Base-by-base conservation (phyloP, 2,329 filamentous ascomycete species). In the Exophiala calicioides region DNA sequence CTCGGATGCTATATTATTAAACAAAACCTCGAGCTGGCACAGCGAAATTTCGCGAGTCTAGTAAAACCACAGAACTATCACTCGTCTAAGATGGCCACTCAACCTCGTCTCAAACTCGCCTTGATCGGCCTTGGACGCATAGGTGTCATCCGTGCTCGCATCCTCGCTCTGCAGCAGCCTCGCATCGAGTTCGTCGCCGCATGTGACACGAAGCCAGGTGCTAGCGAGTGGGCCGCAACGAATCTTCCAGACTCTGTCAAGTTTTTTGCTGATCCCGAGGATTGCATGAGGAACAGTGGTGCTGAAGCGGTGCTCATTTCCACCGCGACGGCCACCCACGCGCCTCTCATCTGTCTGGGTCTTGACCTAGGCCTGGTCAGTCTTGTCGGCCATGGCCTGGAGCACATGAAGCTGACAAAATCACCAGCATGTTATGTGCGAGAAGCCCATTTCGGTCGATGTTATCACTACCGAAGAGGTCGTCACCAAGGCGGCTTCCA, bases 151-250 rank as follows among this genome's bases (percentile, higher is more conserved):
- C 65, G 62, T 16, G 64, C 64, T 9, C 57, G 56, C 31, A 67
- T 67, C 40, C 59, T 67, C 30, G 60, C 60, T 26, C 64, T 62
- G 39, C 59, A 64, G 30, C 64, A 66, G 52, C 65, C 64, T 41
- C 63, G 64, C 12, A 62, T 66, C 40, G 62, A 68, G 47, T 56
- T 66, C 8, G 60, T 66, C 23, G 62, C 63, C 10, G 63, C 57
- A 18, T 65, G 63, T 46, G 62, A 65, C 43, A 65, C 61, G 15
- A 65, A 65, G 38, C 58, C 62, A 9, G 63, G 61, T 3, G 59
- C 49, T 21, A 62, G 60, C 32, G 52, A 62, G 39, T 67, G 65
- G 63, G 62, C 55, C 4, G 56, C 58, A n/a, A 54, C 51, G 18
- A 66, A 66, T 47, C 62, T 48, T 20, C 38, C 38, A 48, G 18